Percentiles rank a stretch among this genome's conserved stretches.
phyloP scores from a whole-genome alignment of 108 stramenopile species.

The Nitzschia sp. region DNA sequence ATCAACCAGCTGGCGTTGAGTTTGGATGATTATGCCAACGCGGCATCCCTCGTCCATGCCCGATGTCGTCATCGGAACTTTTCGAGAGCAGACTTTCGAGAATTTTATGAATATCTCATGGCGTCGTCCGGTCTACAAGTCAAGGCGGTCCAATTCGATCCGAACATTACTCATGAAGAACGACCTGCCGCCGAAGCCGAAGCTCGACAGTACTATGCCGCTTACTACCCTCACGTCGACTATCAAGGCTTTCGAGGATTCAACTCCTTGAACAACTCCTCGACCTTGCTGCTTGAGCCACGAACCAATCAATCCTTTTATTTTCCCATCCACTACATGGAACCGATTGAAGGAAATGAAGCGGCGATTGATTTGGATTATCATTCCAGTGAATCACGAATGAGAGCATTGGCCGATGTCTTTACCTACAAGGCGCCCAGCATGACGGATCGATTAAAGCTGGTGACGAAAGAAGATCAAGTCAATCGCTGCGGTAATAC shows the following conservation, averaged over 20 bases:
- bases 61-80: conserved; percentile 28
- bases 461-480: conserved; percentile 14
- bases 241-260: conserved; percentile 37
- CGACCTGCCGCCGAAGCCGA: conserved; percentile 34
- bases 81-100: conserved; percentile 38
- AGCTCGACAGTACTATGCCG: conserved; percentile 24
- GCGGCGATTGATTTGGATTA: no score
- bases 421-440: conserved; percentile 9
- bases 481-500: conserved; percentile 23
- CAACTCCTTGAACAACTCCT: conserved; percentile 14
- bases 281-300: conserved; percentile 7
- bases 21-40: conserved; percentile 39
- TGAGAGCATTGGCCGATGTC: conserved; percentile 21
- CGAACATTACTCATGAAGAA: conserved; percentile 35
- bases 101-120: conserved; percentile 39
- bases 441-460: conserved; percentile 27
- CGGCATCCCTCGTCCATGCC: conserved; percentile 34
- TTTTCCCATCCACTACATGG: no score
- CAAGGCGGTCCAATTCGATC: conserved; percentile 35
- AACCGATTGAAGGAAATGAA: no score
- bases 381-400: conserved; percentile 26
- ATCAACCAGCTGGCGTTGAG: conserved; percentile 12
- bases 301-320: conserved; percentile 27
- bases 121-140: conserved; percentile 22
- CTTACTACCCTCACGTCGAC: conserved; percentile 33